Percentiles rank a stretch among this genome's conserved stretches.
Evolutionary conservation across 192 early-diverging fungal genomes (phyloP).

Genomic region (Gryganskiella cystojenkinii): DNA sequence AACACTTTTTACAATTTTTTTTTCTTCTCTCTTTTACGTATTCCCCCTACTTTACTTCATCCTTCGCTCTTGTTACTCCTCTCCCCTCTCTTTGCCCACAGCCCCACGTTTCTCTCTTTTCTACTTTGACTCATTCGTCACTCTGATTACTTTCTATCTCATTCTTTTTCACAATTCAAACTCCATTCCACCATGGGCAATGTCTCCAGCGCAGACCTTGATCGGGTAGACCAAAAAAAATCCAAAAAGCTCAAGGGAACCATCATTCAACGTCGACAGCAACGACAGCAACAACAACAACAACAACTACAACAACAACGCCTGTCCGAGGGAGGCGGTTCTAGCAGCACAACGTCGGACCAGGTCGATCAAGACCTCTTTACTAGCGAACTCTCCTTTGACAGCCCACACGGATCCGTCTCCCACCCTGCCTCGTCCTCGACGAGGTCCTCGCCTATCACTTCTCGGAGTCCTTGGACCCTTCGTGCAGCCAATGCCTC

Average conservation of each 20-base stretch:
- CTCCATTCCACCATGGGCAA: conserved; percentile 25
- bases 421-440: background rate
- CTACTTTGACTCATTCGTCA: background rate
- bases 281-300: conserved; percentile 11
- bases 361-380: background rate
- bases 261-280: background rate
- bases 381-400: background rate
- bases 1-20: background rate
- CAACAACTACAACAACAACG: conserved; percentile 7
- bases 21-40: background rate
- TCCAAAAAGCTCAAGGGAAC: conserved; percentile 13
- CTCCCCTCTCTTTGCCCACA: no score
- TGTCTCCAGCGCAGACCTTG: conserved; percentile 35
- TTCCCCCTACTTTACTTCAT: background rate
- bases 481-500: no score
- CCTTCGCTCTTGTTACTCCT: background rate
- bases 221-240: conserved; percentile 25
- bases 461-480: no score
- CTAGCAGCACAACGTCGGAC: background rate
- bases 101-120: background rate
- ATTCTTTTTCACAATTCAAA: background rate
- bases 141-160: background rate
- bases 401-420: background rate
- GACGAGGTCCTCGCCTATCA: no score
- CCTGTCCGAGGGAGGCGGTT: background rate